Evolutionary conservation across 805 yeast genomes (phyloP).

Genomic region (Komagataella pseudopastoris): DNA sequence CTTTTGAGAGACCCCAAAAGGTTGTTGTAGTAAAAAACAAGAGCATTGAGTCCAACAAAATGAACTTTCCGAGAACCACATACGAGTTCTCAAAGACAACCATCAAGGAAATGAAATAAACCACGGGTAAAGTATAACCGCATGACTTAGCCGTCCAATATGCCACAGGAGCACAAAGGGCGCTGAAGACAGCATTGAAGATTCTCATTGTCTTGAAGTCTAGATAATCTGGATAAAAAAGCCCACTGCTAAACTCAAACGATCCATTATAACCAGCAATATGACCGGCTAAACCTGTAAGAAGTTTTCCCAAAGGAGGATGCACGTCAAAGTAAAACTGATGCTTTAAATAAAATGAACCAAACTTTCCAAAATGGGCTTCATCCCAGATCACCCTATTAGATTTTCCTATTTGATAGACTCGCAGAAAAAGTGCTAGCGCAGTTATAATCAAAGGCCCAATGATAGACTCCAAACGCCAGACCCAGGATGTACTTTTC

Average conservation of each 20-base stretch:
- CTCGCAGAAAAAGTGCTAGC: constrained; percentile 39
- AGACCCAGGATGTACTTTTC: neutral
- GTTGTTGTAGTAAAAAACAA: constrained; percentile 66
- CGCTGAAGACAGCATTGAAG: constrained; percentile 58
- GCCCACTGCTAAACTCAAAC: constrained; percentile 64
- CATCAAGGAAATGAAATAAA: constrained; percentile 48
- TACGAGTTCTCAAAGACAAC: constrained; percentile 57
- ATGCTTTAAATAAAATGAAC: constrained; percentile 76
- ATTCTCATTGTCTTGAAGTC: constrained; percentile 56
- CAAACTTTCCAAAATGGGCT: constrained; percentile 92
- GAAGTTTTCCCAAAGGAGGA: constrained; percentile 93
- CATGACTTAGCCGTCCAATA: constrained; percentile 55
- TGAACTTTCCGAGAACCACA: constrained; percentile 60
- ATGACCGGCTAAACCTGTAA: constrained; percentile 79
- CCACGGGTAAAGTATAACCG: constrained; percentile 34
- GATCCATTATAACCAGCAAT: constrained; percentile 73
- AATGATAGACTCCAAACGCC: constrained; percentile 2
- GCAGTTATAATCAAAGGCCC: constrained; percentile 31
- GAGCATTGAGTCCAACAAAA: constrained; percentile 64
- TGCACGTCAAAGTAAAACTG: constrained; percentile 94
- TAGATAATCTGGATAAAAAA: constrained; percentile 42
- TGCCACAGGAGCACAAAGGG: constrained; percentile 55
- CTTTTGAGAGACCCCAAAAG: constrained; percentile 40
- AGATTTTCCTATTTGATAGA: constrained; percentile 42
- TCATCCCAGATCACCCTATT: constrained; percentile 76